phyloP scores from a whole-genome alignment of 2,329 filamentous ascomycete genomes.

The Colletotrichum magnum region DNA sequence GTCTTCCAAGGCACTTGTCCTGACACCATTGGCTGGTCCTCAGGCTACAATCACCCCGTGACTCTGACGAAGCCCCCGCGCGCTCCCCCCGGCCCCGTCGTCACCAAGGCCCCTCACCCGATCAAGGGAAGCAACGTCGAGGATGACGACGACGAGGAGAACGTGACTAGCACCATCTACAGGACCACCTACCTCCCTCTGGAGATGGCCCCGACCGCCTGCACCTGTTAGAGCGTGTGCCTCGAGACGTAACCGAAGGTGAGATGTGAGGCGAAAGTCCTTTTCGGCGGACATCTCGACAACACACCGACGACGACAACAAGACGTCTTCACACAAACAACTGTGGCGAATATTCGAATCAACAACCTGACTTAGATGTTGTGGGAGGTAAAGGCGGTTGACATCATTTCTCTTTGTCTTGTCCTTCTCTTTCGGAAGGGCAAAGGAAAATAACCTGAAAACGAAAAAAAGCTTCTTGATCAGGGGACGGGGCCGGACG shows the following conservation, averaged over 20 bases:
- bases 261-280: too few relatives aligned
- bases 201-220: conserved; percentile 29
- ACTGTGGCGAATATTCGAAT: conserved; percentile 13
- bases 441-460: not conserved
- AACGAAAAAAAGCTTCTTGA: conserved; percentile 6
- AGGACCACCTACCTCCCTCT: conserved; percentile 36
- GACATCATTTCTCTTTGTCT: conserved; percentile 13
- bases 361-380: conserved; percentile 4
- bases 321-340: not conserved
- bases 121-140: not conserved
- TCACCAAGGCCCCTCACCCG: conserved; percentile 20
- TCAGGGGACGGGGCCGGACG: too few relatives aligned
- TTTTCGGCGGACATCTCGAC: too few relatives aligned
- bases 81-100: conserved; percentile 18
- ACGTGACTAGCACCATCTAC: conserved; percentile 33
- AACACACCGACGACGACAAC: not conserved
- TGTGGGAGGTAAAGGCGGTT: conserved; percentile 1
- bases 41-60: conserved; percentile 39
- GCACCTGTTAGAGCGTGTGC: conserved; percentile 19
- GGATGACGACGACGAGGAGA: conserved; percentile 18
- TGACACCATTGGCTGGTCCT: conserved; percentile 38
- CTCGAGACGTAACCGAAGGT: not conserved
- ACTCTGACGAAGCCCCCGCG: conserved; percentile 35
- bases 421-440: not conserved
- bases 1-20: conserved; percentile 36